A percentile compares a stretch with the other conserved stretches of the same genome.
These are phyloP conservation scores for Esteya vermicola DNA, from an alignment of 2,329 filamentous ascomycete genomes.

Conservation along the genomic window DNA sequence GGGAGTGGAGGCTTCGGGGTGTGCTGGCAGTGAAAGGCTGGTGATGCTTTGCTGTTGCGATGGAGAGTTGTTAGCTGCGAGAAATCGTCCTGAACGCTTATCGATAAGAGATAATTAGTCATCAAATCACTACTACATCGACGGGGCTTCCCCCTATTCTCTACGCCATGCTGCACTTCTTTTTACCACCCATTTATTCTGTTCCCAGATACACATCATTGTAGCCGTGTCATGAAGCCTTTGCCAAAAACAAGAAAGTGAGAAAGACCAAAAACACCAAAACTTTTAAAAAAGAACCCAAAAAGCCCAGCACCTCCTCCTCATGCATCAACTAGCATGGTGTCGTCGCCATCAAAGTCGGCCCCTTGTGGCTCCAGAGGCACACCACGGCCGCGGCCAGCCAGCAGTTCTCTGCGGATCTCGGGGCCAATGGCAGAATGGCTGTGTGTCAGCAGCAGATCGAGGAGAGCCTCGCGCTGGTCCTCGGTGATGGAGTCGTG, in stretches of 20 bases:
- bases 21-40: background rate
- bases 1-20: background rate
- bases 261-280: no score
- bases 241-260: no score
- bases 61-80: background rate
- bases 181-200: background rate
- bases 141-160: background rate
- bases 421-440: slow-evolving; percentile 85
- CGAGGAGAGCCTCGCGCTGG: slow-evolving; percentile 75
- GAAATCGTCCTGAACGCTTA: slow-evolving; percentile 1
- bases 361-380: slow-evolving; percentile 43
- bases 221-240: background rate
- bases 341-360: slow-evolving; percentile 67
- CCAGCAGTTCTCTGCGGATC: slow-evolving; percentile 74
- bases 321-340: slow-evolving; percentile 58
- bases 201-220: background rate
- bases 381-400: slow-evolving; percentile 74
- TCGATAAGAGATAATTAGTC: slow-evolving; percentile 3
- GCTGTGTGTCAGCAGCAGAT: slow-evolving; percentile 70
- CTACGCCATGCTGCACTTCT: background rate
- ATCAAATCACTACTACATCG: background rate
- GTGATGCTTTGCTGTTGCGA: background rate
- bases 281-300: background rate
- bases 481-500: slow-evolving; percentile 89
- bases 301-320: background rate